phyloP scores from a whole-genome alignment of 306 rosid species.

The Oxytropis ochrocephala region DNA sequence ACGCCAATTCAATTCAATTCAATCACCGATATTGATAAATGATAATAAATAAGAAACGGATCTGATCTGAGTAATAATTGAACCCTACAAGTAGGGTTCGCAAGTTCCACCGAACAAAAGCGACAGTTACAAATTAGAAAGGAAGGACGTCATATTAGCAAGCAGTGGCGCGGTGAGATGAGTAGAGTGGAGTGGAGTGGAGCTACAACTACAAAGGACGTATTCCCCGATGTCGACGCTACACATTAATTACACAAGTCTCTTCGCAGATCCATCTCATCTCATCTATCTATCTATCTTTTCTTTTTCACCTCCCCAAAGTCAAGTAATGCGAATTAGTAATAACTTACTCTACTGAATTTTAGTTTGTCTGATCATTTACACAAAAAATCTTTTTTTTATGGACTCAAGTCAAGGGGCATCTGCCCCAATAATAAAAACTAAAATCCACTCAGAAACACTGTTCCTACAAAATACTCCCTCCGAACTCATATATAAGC shows the following conservation, averaged over 20 bases:
- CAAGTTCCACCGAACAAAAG: not conserved
- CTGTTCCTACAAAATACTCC: too few relatives aligned
- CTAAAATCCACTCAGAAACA: too few relatives aligned
- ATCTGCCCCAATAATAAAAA: too few relatives aligned
- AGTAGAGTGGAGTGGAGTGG: not conserved
- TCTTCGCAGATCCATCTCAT: not conserved
- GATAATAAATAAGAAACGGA: not conserved
- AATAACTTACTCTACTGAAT: too few relatives aligned
- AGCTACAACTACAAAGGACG: not conserved
- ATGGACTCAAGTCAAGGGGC: too few relatives aligned
- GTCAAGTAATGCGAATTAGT: not conserved
- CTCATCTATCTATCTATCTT: not conserved
- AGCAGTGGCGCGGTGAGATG: not conserved
- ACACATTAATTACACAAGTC: not conserved
- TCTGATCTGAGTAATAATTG: conserved; percentile 20
- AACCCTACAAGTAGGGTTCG: not conserved
- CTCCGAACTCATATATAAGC: too few relatives aligned
- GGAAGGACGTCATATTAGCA: not conserved
- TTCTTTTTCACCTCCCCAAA: not conserved
- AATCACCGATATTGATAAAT: not conserved
- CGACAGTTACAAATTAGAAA: not conserved
- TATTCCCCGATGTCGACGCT: not conserved
- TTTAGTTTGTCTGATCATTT: not conserved
- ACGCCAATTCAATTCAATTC: not conserved
- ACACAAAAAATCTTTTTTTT: too few relatives aligned